Conservation (phyloP, 495 filamentous ascomycete species). For the Penicillium manginii region DNA sequence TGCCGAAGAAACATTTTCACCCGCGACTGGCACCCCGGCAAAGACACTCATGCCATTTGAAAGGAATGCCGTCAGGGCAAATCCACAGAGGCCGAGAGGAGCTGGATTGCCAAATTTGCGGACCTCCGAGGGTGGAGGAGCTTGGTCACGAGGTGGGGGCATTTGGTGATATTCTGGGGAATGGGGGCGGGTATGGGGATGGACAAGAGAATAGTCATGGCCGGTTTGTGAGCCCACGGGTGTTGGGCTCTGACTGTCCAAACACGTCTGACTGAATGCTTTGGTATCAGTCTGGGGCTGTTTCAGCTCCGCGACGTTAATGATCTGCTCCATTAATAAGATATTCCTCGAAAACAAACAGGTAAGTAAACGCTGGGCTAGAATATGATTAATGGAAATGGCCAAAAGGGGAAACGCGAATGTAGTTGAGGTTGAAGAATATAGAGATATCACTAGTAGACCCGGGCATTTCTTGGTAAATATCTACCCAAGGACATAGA, state of each 20-base stretch:
- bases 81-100: conserved; percentile 75
- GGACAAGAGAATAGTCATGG: conserved; percentile 11
- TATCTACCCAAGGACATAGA: background rate
- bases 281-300: conserved; percentile 5
- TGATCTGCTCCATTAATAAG: conserved; percentile 21
- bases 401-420: background rate
- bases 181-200: conserved; percentile 3
- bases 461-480: conserved; percentile 1
- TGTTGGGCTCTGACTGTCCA: conserved; percentile 9
- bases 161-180: background rate
- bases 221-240: conserved; percentile 4
- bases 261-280: conserved; percentile 3
- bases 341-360: background rate
- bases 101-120: conserved; percentile 79
- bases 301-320: conserved; percentile 12
- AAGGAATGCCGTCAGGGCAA: conserved; percentile 87
- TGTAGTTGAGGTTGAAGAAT: background rate
- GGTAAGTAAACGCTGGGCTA: background rate
- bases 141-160: background rate
- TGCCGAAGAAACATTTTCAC: conserved; percentile 65
- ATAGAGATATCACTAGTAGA: background rate
- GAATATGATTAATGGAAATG: background rate
- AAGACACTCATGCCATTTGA: conserved; percentile 74
- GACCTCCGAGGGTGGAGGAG: conserved; percentile 34
- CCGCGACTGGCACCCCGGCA: conserved; percentile 54